A percentile compares a stretch with the other conserved stretches of the same genome.
These are phyloP conservation scores for Annulohypoxylon truncatum DNA, from an alignment of 2,329 filamentous ascomycete genomes.

Conservation along the genomic window DNA sequence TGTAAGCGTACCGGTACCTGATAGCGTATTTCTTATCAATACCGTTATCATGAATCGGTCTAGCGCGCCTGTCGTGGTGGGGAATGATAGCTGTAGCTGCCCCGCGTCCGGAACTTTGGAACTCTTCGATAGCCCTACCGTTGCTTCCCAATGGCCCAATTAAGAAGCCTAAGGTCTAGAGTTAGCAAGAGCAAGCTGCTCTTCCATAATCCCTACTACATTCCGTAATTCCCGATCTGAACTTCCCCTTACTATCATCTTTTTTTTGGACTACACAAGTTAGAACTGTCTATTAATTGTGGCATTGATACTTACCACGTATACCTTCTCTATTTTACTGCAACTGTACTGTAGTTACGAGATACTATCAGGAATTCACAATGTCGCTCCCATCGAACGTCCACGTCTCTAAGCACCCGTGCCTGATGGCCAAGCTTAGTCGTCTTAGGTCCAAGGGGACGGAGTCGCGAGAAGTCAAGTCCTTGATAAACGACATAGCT, in stretches of 20 bases:
- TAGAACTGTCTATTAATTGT: not conserved
- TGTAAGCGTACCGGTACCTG: not conserved
- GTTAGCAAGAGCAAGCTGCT: constrained; percentile 5
- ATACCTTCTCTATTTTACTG: not conserved
- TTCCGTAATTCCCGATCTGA: not conserved
- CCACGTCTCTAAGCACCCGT: constrained; percentile 87
- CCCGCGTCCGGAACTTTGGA: constrained; percentile 25
- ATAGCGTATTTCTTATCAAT: constrained; percentile 8
- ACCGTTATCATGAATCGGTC: constrained; percentile 1
- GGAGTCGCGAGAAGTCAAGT: constrained; percentile 79
- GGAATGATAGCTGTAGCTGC: constrained; percentile 9
- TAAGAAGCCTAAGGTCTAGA: not conserved
- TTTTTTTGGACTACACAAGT: not conserved
- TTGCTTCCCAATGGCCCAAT: constrained; percentile 9
- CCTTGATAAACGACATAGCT: constrained; percentile 86
- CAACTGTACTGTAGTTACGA: not conserved
- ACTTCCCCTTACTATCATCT: not conserved
- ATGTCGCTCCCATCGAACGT: constrained; percentile 68
- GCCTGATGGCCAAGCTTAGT: constrained; percentile 87
- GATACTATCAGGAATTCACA: constrained; percentile 5
- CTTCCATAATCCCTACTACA: not conserved
- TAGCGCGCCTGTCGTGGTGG: constrained; percentile 14
- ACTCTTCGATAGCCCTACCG: constrained; percentile 15
- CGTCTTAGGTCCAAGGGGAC: constrained; percentile 82
- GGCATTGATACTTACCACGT: not conserved